These are phyloP conservation scores for Mortierella sp. DNA, from an alignment of 371 early-diverging fungal species.

Conservation along the genomic window DNA sequence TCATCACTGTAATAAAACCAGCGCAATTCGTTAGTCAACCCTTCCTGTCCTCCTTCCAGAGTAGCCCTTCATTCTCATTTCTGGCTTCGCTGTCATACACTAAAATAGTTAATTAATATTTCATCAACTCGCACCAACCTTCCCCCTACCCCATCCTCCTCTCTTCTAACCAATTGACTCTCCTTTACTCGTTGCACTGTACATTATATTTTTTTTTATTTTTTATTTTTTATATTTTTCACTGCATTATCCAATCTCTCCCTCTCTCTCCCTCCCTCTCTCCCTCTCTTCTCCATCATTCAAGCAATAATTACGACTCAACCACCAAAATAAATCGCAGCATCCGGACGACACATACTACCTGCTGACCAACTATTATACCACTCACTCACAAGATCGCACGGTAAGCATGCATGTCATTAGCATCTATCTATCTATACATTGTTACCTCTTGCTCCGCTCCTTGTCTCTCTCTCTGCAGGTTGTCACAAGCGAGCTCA, in stretches of 20 bases:
- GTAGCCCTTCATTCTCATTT: neutral
- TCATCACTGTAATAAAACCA: too few relatives aligned
- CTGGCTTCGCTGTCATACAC: too few relatives aligned
- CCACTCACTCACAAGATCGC: neutral
- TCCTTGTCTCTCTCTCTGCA: neutral
- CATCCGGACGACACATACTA: slow-evolving; percentile 1
- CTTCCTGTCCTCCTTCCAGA: neutral
- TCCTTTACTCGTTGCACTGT: neutral
- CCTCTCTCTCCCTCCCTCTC: slow-evolving; percentile 6
- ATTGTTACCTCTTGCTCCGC: neutral
- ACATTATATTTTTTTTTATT: slow-evolving; percentile 10
- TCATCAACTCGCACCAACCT: neutral
- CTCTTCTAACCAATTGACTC: neutral
- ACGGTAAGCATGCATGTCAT: slow-evolving; percentile 4
- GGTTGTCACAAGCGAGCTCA: neutral
- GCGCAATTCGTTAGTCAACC: neutral
- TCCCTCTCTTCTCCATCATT: neutral
- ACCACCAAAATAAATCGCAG: neutral
- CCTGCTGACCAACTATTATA: neutral
- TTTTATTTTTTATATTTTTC: neutral
- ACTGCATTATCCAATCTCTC: neutral
- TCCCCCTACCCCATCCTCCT: neutral
- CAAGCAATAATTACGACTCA: slow-evolving; percentile 1
- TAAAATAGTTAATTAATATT: neutral
- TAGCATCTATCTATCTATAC: neutral